These are phyloP conservation scores for Corymbia citriodora DNA, from an alignment of 441 rosid species.

Conservation along the genomic window DNA sequence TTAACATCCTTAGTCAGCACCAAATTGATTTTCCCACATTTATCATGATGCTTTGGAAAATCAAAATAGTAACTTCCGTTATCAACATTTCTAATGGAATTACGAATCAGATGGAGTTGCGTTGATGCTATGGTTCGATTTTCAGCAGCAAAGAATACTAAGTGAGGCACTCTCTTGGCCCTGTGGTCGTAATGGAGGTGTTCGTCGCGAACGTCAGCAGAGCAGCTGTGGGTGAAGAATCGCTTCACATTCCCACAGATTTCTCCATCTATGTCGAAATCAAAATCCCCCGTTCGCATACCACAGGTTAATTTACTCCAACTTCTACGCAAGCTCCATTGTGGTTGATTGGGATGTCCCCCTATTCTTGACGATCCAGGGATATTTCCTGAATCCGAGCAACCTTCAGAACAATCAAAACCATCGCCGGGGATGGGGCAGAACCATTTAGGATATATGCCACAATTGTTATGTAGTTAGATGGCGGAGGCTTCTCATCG, in stretches of 20 bases:
- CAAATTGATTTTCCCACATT: no score
- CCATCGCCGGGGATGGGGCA: constrained; percentile 42
- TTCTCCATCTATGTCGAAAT: constrained; percentile 85
- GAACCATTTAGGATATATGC: constrained; percentile 56
- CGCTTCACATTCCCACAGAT: constrained; percentile 58
- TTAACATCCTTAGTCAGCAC: no score
- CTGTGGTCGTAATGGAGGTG: constrained; percentile 68
- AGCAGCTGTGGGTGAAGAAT: constrained; percentile 79
- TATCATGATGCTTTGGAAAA: no score
- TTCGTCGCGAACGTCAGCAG: constrained; percentile 79
- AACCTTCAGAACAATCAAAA: constrained; percentile 54
- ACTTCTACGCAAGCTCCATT: constrained; percentile 61
- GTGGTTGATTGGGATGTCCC: constrained; percentile 63
- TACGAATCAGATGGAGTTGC: no score
- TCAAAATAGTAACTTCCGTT: no score
- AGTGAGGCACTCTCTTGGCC: constrained; percentile 70
- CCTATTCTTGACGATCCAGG: constrained; percentile 52
- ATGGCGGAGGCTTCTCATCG: constrained; percentile 50
- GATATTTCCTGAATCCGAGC: constrained; percentile 46
- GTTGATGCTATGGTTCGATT: constrained; percentile 61
- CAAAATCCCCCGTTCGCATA: constrained; percentile 11
- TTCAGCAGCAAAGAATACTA: constrained; percentile 74
- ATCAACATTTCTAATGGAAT: no score
- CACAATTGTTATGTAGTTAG: constrained; percentile 43
- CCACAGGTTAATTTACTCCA: neutral